Percentiles rank a stretch among this genome's conserved stretches.
These are phyloP conservation scores for Phlyctochytrium planicorne DNA, from an alignment of 192 early-diverging fungal species.

Conservation along the genomic window DNA sequence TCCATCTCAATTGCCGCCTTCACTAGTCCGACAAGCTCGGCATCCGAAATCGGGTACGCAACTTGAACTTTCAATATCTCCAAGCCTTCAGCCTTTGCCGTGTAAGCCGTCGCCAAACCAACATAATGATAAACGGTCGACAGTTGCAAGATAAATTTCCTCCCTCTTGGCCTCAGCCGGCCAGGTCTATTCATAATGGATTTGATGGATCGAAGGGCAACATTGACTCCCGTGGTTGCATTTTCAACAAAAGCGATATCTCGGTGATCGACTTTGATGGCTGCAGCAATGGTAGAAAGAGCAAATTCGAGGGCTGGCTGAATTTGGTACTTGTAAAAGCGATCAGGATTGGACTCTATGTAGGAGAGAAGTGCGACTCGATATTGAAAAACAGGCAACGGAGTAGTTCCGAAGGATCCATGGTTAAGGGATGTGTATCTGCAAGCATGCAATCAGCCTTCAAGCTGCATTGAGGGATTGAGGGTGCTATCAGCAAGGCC, in stretches of 20 bases:
- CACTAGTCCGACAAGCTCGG: slow-evolving; percentile 30
- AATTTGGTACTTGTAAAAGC: slow-evolving; percentile 51
- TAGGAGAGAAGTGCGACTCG: background rate
- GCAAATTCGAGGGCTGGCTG: too few species aligned
- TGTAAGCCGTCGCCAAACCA: slow-evolving; percentile 41
- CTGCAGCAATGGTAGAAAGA: too few species aligned
- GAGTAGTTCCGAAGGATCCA: slow-evolving; percentile 60
- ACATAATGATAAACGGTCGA: slow-evolving; percentile 58
- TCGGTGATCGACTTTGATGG: slow-evolving; percentile 38
- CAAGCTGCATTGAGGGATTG: too few species aligned
- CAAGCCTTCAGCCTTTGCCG: slow-evolving; percentile 43
- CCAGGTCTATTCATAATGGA: too few species aligned
- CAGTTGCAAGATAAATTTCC: too few species aligned
- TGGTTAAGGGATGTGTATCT: slow-evolving; percentile 58
- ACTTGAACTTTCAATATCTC: slow-evolving; percentile 45
- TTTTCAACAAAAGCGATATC: slow-evolving; percentile 59
- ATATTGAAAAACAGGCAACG: slow-evolving; percentile 19
- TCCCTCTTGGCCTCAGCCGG: too few species aligned
- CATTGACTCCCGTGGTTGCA: slow-evolving; percentile 56
- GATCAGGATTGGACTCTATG: slow-evolving; percentile 45
- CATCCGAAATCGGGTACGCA: slow-evolving; percentile 43
- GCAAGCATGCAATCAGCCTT: too few species aligned
- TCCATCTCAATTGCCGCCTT: slow-evolving; percentile 37
- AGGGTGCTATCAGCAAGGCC: too few species aligned
- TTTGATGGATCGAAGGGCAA: too few species aligned